Evolutionary conservation across 192 early-diverging fungal species (phyloP), one percentile per base, ranked within the genome.

Genomic region (Entophlyctis helioformis): DNA sequence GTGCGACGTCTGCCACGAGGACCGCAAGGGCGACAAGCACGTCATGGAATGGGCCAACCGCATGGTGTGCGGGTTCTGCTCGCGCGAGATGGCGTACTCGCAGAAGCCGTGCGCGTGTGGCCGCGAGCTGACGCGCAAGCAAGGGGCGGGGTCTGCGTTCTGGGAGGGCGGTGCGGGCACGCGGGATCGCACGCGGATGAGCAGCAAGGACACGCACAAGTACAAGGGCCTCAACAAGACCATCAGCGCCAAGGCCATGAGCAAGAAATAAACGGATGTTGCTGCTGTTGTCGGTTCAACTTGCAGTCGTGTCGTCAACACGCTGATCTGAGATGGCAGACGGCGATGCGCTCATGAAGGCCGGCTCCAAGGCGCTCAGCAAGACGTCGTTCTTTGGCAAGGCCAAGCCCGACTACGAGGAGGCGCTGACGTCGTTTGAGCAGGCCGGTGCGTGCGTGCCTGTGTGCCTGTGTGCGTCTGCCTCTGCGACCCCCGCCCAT

Each of bases 111-210:
- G 72, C 72, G 64, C 50, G 6, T 91, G 91, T 57, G 87, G 83
- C 2, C 60, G 69, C 40, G 77, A 74, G 46, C 63, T 84, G 44
- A 56, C 47, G 20, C 11, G 53, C 41, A 24, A 73, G 15, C n/a
- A n/a, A n/a, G n/a, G n/a, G n/a, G 44, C 23, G 18, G 22, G 39
- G 12, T 33, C 71, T 6, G 66, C 73, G 4, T 94, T 85, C 48
- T 95, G 91, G 91, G 87, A 95, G 60, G 91, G 89, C 36, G 89
- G 91, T 11, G 66, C 83, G 21, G 91, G 91, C 3, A 82, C 82
- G 19, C 63, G 91, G 5, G 79, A 90, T 46, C 63, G 62, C 31
- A 47, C 46, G 6, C 46, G 62, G 19, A 91, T 96, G 91, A 84
- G 62, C 46, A 59, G 76, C 25, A 89, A 84, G 61, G 89, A 86